phyloP scores from a whole-genome alignment of 768 basidiomycete species.

The Phaeotremella skinneri region DNA sequence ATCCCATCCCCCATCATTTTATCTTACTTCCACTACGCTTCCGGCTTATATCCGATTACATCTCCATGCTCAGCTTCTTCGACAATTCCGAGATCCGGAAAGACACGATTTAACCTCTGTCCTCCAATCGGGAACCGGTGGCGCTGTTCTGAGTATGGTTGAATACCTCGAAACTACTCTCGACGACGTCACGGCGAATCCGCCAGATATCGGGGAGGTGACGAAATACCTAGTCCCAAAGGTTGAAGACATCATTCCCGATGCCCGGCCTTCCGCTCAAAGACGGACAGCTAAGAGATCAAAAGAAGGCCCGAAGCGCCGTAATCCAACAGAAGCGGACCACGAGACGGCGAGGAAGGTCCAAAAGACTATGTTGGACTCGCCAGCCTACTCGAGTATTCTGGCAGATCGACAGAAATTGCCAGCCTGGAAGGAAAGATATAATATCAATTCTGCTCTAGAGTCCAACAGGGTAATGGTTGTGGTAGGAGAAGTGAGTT shows the following conservation, averaged over 20 bases:
- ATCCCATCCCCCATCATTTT: constrained; percentile 64
- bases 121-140: constrained; percentile 64
- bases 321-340: constrained; percentile 34
- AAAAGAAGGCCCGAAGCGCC: constrained; percentile 29
- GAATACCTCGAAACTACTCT: constrained; percentile 70
- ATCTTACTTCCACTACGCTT: constrained; percentile 65
- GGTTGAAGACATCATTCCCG: constrained; percentile 18
- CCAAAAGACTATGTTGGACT: constrained; percentile 57
- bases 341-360: constrained; percentile 50
- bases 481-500: constrained; percentile 79
- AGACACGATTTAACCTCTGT: constrained; percentile 54
- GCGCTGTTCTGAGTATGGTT: constrained; percentile 64
- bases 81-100: constrained; percentile 58
- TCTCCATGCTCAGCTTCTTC: constrained; percentile 67
- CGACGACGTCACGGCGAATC: constrained; percentile 61
- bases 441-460: constrained; percentile 63
- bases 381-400: constrained; percentile 61
- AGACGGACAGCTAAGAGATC: constrained; percentile 9
- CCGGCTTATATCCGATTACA: constrained; percentile 81
- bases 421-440: constrained; percentile 71
- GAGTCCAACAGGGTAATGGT: constrained; percentile 67
- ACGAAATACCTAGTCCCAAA: constrained; percentile 60
- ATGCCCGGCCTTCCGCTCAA: constrained; percentile 7
- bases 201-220: constrained; percentile 71
- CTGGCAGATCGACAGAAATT: constrained; percentile 61